phyloP scores from a whole-genome alignment of 2,329 filamentous ascomycete species.

The Epichloe festucae region DNA sequence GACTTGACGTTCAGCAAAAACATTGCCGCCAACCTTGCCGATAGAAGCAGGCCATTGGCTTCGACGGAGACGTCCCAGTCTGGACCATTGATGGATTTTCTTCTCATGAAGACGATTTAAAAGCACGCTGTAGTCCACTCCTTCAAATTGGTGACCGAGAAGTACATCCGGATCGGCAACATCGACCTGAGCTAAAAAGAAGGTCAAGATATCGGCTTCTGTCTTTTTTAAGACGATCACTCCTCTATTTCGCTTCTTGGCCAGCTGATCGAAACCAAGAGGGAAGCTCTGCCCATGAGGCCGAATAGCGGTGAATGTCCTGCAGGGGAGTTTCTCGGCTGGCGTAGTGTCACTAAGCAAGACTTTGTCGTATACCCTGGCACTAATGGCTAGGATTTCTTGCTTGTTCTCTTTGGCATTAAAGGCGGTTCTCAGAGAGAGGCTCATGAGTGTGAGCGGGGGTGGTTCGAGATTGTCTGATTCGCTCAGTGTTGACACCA shows the following conservation, averaged over 20 bases:
- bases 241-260: conserved; percentile 58
- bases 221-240: conserved; percentile 70
- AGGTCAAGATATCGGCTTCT: conserved; percentile 72
- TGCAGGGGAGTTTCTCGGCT: conserved; percentile 76
- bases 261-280: conserved; percentile 70
- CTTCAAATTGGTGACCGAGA: conserved; percentile 89
- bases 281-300: conserved; percentile 68
- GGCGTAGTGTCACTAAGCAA: conserved; percentile 77
- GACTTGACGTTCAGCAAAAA: conserved; percentile 85
- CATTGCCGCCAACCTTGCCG: conserved; percentile 73
- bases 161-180: conserved; percentile 86
- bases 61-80: conserved; percentile 76
- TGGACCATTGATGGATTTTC: conserved; percentile 89
- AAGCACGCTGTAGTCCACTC: conserved; percentile 87
- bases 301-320: conserved; percentile 83
- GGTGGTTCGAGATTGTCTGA: conserved; percentile 72
- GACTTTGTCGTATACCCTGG: conserved; percentile 84
- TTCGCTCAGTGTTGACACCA: conserved; percentile 60
- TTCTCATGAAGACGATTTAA: conserved; percentile 77
- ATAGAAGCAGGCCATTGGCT: conserved; percentile 78
- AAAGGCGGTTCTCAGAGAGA: conserved; percentile 76
- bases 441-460: conserved; percentile 88
- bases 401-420: conserved; percentile 92
- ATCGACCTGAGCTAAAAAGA: conserved; percentile 81
- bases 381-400: conserved; percentile 84